A percentile compares a stretch with the other conserved stretches of the same genome.
These are phyloP conservation scores for Solanum bulbocastanum DNA, from an alignment of 257 asterid genomes.

Conservation along the genomic window DNA sequence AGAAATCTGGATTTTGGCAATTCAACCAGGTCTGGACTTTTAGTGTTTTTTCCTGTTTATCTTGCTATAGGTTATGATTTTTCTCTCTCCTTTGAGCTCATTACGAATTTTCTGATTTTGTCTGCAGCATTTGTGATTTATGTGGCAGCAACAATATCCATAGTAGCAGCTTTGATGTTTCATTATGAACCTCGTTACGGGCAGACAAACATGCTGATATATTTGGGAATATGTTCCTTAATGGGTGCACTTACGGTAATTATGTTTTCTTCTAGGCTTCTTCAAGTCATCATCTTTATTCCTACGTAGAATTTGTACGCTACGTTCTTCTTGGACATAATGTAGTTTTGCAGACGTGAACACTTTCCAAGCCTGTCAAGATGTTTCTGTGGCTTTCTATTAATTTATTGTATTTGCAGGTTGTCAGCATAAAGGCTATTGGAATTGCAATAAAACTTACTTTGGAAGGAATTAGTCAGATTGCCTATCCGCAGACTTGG, in stretches of 20 bases:
- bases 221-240: conserved; percentile 41
- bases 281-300: not conserved
- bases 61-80: not conserved
- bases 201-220: conserved; percentile 31
- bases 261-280: not conserved
- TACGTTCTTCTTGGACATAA: not conserved
- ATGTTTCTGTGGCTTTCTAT: not conserved
- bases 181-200: conserved; percentile 34
- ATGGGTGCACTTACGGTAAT: conserved; percentile 45
- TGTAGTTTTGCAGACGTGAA: not conserved
- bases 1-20: conserved; percentile 39
- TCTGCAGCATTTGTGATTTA: conserved; percentile 28
- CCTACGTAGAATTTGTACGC: not conserved
- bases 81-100: not conserved
- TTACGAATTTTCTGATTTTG: not conserved
- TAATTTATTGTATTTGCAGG: conserved; percentile 26
- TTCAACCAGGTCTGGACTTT: conserved; percentile 26
- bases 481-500: conserved; percentile 68
- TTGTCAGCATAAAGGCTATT: conserved; percentile 79
- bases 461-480: conserved; percentile 70
- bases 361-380: not conserved
- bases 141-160: conserved; percentile 24
- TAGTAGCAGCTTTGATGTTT: conserved; percentile 22
- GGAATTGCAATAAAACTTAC: conserved; percentile 89
- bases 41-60: not conserved